Evolutionary conservation across 2,329 filamentous ascomycete genomes (phyloP), one percentile per base, ranked within the genome.

Genomic region (Sphaerostilbella broomeana): DNA sequence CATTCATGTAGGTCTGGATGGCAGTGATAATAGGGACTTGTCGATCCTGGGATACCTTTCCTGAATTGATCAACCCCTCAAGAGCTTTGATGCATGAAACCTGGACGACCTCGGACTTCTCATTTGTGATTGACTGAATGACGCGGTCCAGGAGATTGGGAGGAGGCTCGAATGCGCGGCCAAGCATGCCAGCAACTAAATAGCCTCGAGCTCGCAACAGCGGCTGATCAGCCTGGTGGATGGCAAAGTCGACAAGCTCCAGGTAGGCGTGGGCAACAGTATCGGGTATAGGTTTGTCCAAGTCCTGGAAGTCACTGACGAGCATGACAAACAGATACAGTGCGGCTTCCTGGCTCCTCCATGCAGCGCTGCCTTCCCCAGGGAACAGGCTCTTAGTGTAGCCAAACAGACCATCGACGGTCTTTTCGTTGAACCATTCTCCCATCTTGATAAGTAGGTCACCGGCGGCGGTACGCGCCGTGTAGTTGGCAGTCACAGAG

Each of bases 401-500:
- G 10, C 77, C 75, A 43, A 89, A 79, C 27, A 95, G 72, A 6
- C 84, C 86, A 53, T 94, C 84, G 10, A 94, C 70, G 1, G 86
- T 81, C 37, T 77, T 78, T 38, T 77, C 72, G 49, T 81, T 78
- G 38, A 94, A 75, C 89, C 88, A 95, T 60, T 95, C 89, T 33
- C 86, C 86, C 43, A 95, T 71, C 65, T 95, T 95, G 63, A 95
- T 88, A 19, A 95, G 74, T 34, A 98, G 69, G 58, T 97, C 92
- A 34, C 88, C 89, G 47, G 87, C 92, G 27, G 90, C 92, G 13
- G 87, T 94, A 50, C 92, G 80, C 11, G 92, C 86, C 0, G 92
- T 95, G 64, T 97, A 98, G 61, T 97, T 97, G 21, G 89, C 86
- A 10, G 88, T 95, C 13, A 95, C 84, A 2, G 88, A 90, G 2